phyloP scores from a whole-genome alignment of 441 rosid genomes.

The Rhodomyrtus psidioides region DNA sequence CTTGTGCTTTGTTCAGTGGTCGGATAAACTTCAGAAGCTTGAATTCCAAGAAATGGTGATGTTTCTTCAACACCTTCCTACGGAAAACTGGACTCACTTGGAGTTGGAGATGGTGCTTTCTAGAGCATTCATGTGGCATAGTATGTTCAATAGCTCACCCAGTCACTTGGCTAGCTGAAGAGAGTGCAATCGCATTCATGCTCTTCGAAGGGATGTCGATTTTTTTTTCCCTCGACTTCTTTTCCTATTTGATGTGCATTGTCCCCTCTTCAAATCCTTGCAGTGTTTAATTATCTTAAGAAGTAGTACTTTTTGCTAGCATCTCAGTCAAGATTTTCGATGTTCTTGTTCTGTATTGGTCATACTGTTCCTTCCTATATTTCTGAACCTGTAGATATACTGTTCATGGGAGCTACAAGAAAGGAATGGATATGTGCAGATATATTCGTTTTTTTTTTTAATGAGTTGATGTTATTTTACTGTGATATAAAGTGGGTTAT shows the following conservation, averaged over 20 bases:
- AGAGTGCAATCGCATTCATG: neutral
- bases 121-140: constrained; percentile 93
- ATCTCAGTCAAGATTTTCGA: neutral
- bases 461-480: neutral
- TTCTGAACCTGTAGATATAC: neutral
- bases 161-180: constrained; percentile 73
- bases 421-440: neutral
- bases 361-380: neutral
- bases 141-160: constrained; percentile 92
- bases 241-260: neutral
- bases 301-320: neutral
- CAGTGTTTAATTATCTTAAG: neutral
- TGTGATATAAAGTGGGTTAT: neutral
- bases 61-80: constrained; percentile 96
- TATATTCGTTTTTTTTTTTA: neutral
- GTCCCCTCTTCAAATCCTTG: neutral
- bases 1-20: constrained; percentile 51
- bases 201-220: neutral
- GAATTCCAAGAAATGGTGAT: constrained; percentile 99
- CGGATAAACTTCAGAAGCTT: constrained; percentile 78
- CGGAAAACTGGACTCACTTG: constrained; percentile 77
- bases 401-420: neutral
- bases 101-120: constrained; percentile 95
- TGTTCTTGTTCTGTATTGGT: neutral
- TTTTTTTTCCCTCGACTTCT: neutral